A percentile compares a stretch with the other conserved stretches of the same genome.
Conservation (phyloP, 768 basidiomycete genomes). For the Trametes villosa region DNA sequence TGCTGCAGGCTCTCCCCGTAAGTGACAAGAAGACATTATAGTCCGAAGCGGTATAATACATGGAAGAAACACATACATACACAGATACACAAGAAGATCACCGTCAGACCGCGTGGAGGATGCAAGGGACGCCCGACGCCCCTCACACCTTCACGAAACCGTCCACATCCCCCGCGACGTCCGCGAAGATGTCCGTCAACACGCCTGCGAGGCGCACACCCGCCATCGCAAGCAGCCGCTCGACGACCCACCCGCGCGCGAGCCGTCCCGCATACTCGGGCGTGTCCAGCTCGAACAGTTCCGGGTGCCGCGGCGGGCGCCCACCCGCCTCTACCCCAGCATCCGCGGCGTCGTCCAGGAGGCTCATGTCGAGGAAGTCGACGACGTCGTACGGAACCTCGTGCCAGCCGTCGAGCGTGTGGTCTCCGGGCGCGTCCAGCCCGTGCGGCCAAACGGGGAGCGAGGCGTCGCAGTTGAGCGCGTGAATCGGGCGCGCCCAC, state of each 20-base stretch:
- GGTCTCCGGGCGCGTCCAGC: conserved; percentile 48
- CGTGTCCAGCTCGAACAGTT: conserved; percentile 77
- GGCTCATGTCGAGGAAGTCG: conserved; percentile 1
- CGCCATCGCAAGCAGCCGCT: conserved; percentile 80
- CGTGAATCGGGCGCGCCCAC: conserved; percentile 76
- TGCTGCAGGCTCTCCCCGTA: no score
- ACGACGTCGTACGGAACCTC: conserved; percentile 7
- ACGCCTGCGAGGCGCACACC: conserved; percentile 85
- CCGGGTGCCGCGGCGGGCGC: conserved; percentile 31
- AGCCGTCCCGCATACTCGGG: conserved; percentile 78
- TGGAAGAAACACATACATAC: background rate
- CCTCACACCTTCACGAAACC: background rate
- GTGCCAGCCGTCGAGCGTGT: conserved; percentile 13
- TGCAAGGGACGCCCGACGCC: no score
- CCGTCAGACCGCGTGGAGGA: background rate
- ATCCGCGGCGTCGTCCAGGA: conserved; percentile 23
- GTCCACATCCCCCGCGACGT: conserved; percentile 6
- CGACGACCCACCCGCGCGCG: conserved; percentile 67
- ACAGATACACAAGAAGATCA: background rate
- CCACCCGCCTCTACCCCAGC: conserved; percentile 14
- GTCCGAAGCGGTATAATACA: background rate
- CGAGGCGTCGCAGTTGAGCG: conserved; percentile 69
- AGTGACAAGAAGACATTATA: no score
- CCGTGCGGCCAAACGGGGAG: conserved; percentile 74
- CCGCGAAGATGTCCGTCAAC: conserved; percentile 46